A percentile compares a stretch with the other conserved stretches of the same genome.
These are phyloP conservation scores for Linnemannia elongata DNA, from an alignment of 192 early-diverging fungal species.

Conservation along the genomic window DNA sequence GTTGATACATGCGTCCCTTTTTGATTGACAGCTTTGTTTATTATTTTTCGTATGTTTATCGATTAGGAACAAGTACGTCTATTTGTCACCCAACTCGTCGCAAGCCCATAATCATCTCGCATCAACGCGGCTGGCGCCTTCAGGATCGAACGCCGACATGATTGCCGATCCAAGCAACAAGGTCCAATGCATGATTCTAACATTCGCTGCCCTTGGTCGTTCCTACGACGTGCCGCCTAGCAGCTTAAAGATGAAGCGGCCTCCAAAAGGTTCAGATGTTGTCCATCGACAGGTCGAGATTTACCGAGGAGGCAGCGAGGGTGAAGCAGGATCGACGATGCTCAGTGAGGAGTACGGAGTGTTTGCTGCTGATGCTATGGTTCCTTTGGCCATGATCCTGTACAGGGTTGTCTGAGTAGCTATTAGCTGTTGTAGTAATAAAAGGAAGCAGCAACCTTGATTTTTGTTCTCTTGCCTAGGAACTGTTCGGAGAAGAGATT, in stretches of 20 bases:
- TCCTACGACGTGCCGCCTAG: conserved; percentile 40
- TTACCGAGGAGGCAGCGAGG: background rate
- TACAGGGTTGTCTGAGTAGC: conserved; percentile 36
- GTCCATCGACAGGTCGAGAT: conserved; percentile 32
- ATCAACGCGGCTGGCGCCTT: background rate
- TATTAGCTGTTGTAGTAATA: background rate
- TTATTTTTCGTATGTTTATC: background rate
- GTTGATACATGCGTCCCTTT: background rate
- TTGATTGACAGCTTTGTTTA: background rate
- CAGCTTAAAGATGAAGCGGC: conserved; percentile 40
- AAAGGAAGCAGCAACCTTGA: background rate
- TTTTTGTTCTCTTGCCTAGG: background rate
- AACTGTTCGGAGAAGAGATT: background rate
- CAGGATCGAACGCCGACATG: conserved; percentile 9
- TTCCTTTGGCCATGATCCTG: conserved; percentile 53
- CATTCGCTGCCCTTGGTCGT: conserved; percentile 40
- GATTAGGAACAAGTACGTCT: conserved; percentile 33
- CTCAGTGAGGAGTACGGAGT: conserved; percentile 47
- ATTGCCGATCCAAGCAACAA: conserved; percentile 20
- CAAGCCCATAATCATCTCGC: conserved; percentile 27
- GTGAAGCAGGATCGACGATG: background rate
- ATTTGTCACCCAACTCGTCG: conserved; percentile 49
- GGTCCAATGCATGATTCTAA: conserved; percentile 51
- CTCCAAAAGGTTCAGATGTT: conserved; percentile 48
- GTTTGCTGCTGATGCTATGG: conserved; percentile 48